Percentiles rank a stretch among this genome's conserved stretches.
These are phyloP conservation scores for Xanthoconium purpureum DNA, from an alignment of 768 basidiomycete genomes.

Conservation along the genomic window DNA sequence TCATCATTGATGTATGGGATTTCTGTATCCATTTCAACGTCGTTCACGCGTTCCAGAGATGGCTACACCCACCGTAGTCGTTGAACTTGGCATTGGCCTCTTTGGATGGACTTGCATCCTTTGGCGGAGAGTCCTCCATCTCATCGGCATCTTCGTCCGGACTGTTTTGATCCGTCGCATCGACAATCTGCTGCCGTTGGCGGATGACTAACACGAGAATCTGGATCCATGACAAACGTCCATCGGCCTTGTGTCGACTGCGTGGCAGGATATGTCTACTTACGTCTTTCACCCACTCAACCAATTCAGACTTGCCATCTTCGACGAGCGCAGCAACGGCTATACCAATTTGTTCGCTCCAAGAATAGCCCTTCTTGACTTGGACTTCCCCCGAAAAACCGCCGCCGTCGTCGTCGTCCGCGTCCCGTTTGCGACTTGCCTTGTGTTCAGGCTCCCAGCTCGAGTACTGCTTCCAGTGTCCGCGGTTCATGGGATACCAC, in stretches of 20 bases:
- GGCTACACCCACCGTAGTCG: conserved; percentile 63
- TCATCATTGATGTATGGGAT: conserved; percentile 76
- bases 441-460: conserved; percentile 64
- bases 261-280: conserved; percentile 32
- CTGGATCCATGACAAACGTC: conserved; percentile 35
- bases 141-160: conserved; percentile 39
- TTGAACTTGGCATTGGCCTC: conserved; percentile 67
- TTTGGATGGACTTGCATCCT: conserved; percentile 48
- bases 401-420: conserved; percentile 35
- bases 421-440: conserved; percentile 32
- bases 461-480: conserved; percentile 82
- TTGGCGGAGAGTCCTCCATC: conserved; percentile 29
- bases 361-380: conserved; percentile 84
- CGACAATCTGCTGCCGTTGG: conserved; percentile 57
- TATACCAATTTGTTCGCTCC: conserved; percentile 89
- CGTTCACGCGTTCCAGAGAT: not conserved
- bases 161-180: conserved; percentile 50
- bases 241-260: conserved; percentile 19
- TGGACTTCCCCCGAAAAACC: conserved; percentile 64
- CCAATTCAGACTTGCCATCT: conserved; percentile 55
- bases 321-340: conserved; percentile 73
- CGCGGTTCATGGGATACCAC: conserved; percentile 87
- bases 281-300: conserved; percentile 83
- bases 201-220: conserved; percentile 59
- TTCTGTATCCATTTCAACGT: conserved; percentile 42